phyloP scores from a whole-genome alignment of 495 filamentous ascomycete species.

The Penicillium antarcticum region DNA sequence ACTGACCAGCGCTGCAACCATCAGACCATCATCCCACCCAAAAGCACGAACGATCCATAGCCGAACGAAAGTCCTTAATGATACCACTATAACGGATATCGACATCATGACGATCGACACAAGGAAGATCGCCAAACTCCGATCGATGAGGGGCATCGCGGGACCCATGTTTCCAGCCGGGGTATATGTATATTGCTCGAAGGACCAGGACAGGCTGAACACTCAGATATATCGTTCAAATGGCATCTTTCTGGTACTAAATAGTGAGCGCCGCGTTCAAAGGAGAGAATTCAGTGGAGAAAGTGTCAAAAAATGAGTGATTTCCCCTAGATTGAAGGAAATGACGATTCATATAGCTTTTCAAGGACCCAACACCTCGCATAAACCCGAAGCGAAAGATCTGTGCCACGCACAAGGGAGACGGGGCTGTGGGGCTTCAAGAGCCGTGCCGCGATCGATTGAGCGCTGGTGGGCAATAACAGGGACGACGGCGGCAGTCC shows the following conservation, averaged over 20 bases:
- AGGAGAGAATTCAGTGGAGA: neutral
- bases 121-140: constrained; percentile 16
- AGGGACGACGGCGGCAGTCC: neutral
- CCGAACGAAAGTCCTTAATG: constrained; percentile 24
- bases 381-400: neutral
- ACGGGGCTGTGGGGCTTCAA: no score
- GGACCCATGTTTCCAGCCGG: neutral
- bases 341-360: neutral
- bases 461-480: neutral
- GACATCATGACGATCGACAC: constrained; percentile 16
- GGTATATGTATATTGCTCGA: neutral
- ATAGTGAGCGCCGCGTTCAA: neutral
- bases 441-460: no score
- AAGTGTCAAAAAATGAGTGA: neutral
- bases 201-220: no score
- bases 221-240: neutral
- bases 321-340: neutral
- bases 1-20: constrained; percentile 23
- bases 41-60: constrained; percentile 18
- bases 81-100: constrained; percentile 15
- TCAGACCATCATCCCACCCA: constrained; percentile 29
- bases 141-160: constrained; percentile 6
- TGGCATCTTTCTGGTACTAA: neutral
- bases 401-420: neutral
- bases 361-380: neutral